These are phyloP conservation scores for Pythium apleroticum DNA, from an alignment of 352 stramenopile genomes.

Conservation along the genomic window DNA sequence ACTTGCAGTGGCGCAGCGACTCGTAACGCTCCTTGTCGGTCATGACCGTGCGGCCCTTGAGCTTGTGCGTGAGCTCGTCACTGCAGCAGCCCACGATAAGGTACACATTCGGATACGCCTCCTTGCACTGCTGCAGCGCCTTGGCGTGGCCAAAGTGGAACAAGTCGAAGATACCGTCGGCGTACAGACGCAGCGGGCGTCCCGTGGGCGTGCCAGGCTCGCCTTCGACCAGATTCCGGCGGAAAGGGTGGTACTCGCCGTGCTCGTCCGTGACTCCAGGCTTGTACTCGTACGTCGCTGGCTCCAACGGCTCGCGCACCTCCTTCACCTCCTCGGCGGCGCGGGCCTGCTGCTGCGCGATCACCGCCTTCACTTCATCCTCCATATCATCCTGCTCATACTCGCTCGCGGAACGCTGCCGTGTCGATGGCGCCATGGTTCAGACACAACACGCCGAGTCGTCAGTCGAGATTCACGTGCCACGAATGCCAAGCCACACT, in stretches of 20 bases:
- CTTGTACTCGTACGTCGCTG: constrained; percentile 24
- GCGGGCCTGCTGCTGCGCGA: constrained; percentile 20
- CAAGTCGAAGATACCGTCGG: constrained; percentile 89
- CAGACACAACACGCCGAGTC: neutral
- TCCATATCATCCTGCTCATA: constrained; percentile 23
- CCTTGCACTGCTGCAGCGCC: constrained; percentile 86
- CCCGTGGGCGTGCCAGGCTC: constrained; percentile 72
- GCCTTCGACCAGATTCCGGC: constrained; percentile 55
- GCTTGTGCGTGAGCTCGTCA: constrained; percentile 84
- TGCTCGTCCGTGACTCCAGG: constrained; percentile 23
- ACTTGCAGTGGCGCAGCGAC: constrained; percentile 81
- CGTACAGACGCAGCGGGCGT: constrained; percentile 79
- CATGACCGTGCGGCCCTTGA: constrained; percentile 88
- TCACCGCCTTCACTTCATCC: constrained; percentile 24
- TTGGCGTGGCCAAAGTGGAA: constrained; percentile 89
- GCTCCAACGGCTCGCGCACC: constrained; percentile 16
- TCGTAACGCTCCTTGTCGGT: constrained; percentile 88
- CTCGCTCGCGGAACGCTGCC: constrained; percentile 26
- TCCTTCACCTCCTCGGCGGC: constrained; percentile 20
- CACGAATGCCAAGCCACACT: neutral
- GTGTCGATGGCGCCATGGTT: constrained; percentile 6
- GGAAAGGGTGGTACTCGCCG: constrained; percentile 56
- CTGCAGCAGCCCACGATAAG: constrained; percentile 87
- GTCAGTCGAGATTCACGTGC: neutral
- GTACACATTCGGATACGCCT: constrained; percentile 83